Base-by-base conservation (phyloP, 2,329 filamentous ascomycete species). In the Aureobasidium sp. region DNA sequence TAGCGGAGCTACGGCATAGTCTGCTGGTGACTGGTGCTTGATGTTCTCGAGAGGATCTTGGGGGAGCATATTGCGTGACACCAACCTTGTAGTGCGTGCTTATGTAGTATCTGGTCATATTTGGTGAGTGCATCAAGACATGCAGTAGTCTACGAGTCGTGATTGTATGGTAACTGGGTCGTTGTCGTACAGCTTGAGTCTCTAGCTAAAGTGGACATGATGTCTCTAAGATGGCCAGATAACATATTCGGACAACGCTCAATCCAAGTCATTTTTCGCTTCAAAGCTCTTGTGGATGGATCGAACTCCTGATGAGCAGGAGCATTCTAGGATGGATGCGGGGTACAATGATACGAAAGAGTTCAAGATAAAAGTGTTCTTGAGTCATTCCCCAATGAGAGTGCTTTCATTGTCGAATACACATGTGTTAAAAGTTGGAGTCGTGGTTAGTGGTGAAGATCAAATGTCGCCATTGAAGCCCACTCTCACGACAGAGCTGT, bases 391-490 rank as follows among this genome's bases (percentile, higher is more conserved):
- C 47, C 41, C 51, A 55, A 58, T 44, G 4, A 36, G 10, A 7
- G 2, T 15, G 5, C 6, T 23, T 15, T 10, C 29, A 51, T 58
- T 44, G 9, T 7, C 7, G 5, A 12, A 2, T 17, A 12, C 15
- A 23, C 6, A 17, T 27, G 15, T 44, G 7, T 15, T 26, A 6
- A 36, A 58, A 34, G 29, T 47, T 32, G 41, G 17, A 10, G 42
- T 20, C 6, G 32, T 48, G 29, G 9, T 48, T 37, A 29, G 32
- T 59, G 56, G 34, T 29, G 56, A 23, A 59, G 57, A 61, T 61
- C 46, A 13, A 17, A 61, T 61, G 57, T 61, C 57, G 57, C 46
- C 34, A 61, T 61, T 10, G 44, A 61, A 48, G 57, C 57, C 44
- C 7, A n/a, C 36, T 61, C 44, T 61, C 47, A 51, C 57, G 57